Conservation (phyloP, 805 yeast genomes). For the Saturnispora halmiae region DNA sequence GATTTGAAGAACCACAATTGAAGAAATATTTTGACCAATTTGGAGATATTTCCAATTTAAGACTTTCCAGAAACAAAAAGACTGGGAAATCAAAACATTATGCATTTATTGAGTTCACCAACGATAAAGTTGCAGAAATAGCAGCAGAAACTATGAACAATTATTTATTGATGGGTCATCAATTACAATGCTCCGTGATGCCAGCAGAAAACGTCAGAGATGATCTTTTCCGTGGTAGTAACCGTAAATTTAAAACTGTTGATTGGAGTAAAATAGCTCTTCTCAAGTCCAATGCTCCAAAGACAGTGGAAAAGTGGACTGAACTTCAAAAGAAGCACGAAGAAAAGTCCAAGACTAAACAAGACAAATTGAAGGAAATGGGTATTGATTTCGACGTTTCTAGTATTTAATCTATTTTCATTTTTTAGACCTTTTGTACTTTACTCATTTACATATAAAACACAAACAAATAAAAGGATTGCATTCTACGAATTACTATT, state of each 20-base stretch:
- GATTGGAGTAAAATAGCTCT: slow-evolving; percentile 52
- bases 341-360: slow-evolving; percentile 35
- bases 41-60: slow-evolving; percentile 71
- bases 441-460: slow-evolving; percentile 19
- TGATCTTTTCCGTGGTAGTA: slow-evolving; percentile 50
- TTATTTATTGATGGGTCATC: slow-evolving; percentile 80
- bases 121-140: slow-evolving; percentile 66
- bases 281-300: slow-evolving; percentile 47
- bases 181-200: slow-evolving; percentile 50
- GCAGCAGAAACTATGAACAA: slow-evolving; percentile 97
- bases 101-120: slow-evolving; percentile 79
- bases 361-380: slow-evolving; percentile 39
- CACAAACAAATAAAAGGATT: no score
- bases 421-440: slow-evolving; percentile 7
- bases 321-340: slow-evolving; percentile 40
- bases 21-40: slow-evolving; percentile 80
- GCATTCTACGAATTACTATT: no score
- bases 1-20: slow-evolving; percentile 78
- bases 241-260: slow-evolving; percentile 44
- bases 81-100: slow-evolving; percentile 88
- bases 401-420: slow-evolving; percentile 15
- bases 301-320: slow-evolving; percentile 48
- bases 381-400: slow-evolving; percentile 47
- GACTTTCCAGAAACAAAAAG: slow-evolving; percentile 80
- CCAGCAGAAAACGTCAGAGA: slow-evolving; percentile 51